Evolutionary conservation across 2,329 filamentous ascomycete species (phyloP), one percentile per base, ranked within the genome.

Genomic region (Microsporum audouinii): DNA sequence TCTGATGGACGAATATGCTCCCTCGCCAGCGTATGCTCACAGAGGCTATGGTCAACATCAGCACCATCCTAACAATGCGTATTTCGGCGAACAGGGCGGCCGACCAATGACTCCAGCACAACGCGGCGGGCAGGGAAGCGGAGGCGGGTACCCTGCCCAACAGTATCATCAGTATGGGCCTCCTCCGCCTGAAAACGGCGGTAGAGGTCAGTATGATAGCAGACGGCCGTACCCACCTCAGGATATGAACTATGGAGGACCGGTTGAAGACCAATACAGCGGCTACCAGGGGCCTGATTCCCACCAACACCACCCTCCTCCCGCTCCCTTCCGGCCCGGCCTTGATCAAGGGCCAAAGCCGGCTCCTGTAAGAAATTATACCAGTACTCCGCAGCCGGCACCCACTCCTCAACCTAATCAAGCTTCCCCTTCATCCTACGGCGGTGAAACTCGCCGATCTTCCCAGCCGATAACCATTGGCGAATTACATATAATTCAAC

Each of bases 401-500:
- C 75, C 68, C 33, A 69, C 73, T 6, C 68, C 63, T 58, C 59
- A 63, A 33, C 31, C 58, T 17, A 17, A 60, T 23, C 36, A 49
- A 55, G 58, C 14, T 47, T 5, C 59, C 17, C 36, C 57, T 31
- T 55, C 63, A 51, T 49, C 29, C 17, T 41, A 43, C 14, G 27
- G 29, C n/a, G 27, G 45, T 12, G 23, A 27, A 23, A 7, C 31
- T n/a, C n/a, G 39, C 57, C 34, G 51, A n/a, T 10, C 12, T 2
- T 55, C 51, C 33, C 29, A 55, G 3, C 31, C 31, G 6, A 60
- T 97, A 2, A 96, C 91, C 0, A 77, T 82, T 1, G 84, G 88
- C 49, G 89, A 95, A 71, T 78, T 99, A 5, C 88, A 95, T 66
- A 80, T 81, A 27, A 76, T 97, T 6, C 85, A 89, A 36, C 82